phyloP scores from a whole-genome alignment of 257 asterid species.

The Dorcoceras hygrometricum region DNA sequence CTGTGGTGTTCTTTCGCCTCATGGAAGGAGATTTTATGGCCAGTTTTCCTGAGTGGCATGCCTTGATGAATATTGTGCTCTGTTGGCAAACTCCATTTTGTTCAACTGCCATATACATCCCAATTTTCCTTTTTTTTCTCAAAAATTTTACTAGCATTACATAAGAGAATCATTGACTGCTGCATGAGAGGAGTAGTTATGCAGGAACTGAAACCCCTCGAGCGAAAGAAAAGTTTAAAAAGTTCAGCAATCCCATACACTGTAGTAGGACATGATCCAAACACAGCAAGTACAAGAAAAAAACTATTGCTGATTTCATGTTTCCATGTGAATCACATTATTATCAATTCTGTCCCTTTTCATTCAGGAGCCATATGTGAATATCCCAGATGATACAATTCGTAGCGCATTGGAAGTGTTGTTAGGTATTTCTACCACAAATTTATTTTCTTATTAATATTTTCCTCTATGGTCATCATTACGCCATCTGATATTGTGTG shows the following conservation, averaged over 20 bases:
- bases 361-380: conserved; percentile 66
- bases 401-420: conserved; percentile 53
- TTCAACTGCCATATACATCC: not conserved
- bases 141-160: conserved; percentile 2
- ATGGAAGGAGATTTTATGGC: not conserved
- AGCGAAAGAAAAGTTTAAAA: not conserved
- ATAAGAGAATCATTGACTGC: not conserved
- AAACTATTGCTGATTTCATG: no score
- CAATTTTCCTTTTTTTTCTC: not conserved
- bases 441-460: not conserved
- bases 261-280: not conserved
- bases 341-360: conserved; percentile 5
- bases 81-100: not conserved
- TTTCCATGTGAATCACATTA: not conserved
- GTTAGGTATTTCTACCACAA: conserved; percentile 42
- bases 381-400: conserved; percentile 63
- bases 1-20: conserved; percentile 5
- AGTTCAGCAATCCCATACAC: no score
- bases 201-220: not conserved
- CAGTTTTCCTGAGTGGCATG: not conserved
- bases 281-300: not conserved
- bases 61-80: not conserved
- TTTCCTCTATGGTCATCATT: not conserved
- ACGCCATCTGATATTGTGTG: conserved; percentile 2
- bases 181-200: not conserved